A percentile compares a stretch with the other conserved stretches of the same genome.
phyloP scores from a whole-genome alignment of 768 basidiomycete genomes.

The Hygrophorus pudorinus region DNA sequence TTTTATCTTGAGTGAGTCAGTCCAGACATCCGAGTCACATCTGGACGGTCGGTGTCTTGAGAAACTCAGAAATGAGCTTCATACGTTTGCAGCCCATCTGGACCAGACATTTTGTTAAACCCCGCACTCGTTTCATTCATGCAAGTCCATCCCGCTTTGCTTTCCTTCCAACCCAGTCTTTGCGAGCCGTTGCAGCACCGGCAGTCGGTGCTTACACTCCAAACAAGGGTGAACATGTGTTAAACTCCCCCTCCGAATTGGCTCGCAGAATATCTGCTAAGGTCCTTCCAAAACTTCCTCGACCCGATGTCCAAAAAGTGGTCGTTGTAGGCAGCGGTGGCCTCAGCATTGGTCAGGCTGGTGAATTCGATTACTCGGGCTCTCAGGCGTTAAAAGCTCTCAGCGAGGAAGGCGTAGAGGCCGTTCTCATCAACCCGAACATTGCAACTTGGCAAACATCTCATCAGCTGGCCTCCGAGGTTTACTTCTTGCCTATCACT shows the following conservation, averaged over 20 bases:
- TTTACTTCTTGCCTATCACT: conserved; percentile 96
- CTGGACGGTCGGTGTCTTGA: too few species aligned
- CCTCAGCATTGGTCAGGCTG: conserved; percentile 94
- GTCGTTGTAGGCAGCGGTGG: conserved; percentile 96
- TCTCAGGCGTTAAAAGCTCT: conserved; percentile 98
- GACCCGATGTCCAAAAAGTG: conserved; percentile 89
- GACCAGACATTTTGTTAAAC: conserved; percentile 23
- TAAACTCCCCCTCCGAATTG: conserved; percentile 91
- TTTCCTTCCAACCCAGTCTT: conserved; percentile 38
- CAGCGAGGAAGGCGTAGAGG: conserved; percentile 87
- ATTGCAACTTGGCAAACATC: conserved; percentile 99
- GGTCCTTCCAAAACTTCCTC: conserved; percentile 84
- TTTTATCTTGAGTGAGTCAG: too few species aligned
- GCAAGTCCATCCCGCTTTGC: conserved; percentile 21
- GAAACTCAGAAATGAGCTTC: conserved; percentile 25
- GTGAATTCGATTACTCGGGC: conserved; percentile 99
- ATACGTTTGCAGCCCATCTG: conserved; percentile 32
- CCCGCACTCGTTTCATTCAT: conserved; percentile 41
- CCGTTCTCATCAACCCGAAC: conserved; percentile 96
- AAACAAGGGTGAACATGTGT: conserved; percentile 63
- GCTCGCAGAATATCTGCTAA: conserved; percentile 90
- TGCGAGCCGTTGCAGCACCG: conserved; percentile 62
- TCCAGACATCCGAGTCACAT: too few species aligned
- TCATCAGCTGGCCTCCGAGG: conserved; percentile 91
- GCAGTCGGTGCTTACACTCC: conserved; percentile 62